These are phyloP conservation scores for Leptosphaerulina australis DNA, from an alignment of 2,329 filamentous ascomycete genomes.

Conservation along the genomic window DNA sequence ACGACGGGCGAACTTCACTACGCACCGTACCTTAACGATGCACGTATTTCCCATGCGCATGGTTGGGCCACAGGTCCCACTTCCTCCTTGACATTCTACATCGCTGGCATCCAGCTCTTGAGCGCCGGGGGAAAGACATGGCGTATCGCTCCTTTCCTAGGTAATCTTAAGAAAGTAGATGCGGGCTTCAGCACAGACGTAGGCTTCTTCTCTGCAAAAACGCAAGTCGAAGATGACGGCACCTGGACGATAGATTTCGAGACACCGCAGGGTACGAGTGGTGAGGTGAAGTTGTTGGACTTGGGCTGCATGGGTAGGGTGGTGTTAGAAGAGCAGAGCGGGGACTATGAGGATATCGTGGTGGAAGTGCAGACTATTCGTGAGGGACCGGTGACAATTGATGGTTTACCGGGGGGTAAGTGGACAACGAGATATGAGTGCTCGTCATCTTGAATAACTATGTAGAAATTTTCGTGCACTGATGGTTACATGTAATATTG, in stretches of 20 bases:
- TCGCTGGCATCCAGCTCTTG: slow-evolving; percentile 51
- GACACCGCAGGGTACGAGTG: slow-evolving; percentile 38
- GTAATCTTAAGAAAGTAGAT: slow-evolving; percentile 45
- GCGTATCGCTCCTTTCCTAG: slow-evolving; percentile 46
- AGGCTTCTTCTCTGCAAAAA: slow-evolving; percentile 47
- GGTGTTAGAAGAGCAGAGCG: slow-evolving; percentile 25
- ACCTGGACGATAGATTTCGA: slow-evolving; percentile 36
- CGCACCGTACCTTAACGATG: slow-evolving; percentile 57
- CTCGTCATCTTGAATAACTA: background rate
- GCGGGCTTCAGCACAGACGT: slow-evolving; percentile 49
- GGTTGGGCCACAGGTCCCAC: slow-evolving; percentile 60
- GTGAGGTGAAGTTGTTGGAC: slow-evolving; percentile 35
- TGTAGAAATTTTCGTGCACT: background rate
- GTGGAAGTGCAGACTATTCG: slow-evolving; percentile 23
- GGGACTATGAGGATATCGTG: slow-evolving; percentile 24
- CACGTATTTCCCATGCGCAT: slow-evolving; percentile 57
- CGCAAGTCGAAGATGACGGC: slow-evolving; percentile 22
- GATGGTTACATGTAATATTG: background rate
- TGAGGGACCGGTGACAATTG: slow-evolving; percentile 17
- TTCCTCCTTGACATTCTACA: slow-evolving; percentile 50
- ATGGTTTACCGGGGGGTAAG: slow-evolving; percentile 29
- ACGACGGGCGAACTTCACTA: slow-evolving; percentile 56
- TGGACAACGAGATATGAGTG: slow-evolving; percentile 25
- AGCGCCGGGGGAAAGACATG: slow-evolving; percentile 48
- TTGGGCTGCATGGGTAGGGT: slow-evolving; percentile 28